Percentiles rank a stretch among this genome's conserved stretches.
Evolutionary conservation across 192 early-diverging fungal genomes (phyloP).

Genomic region (Funneliformis geosporum): DNA sequence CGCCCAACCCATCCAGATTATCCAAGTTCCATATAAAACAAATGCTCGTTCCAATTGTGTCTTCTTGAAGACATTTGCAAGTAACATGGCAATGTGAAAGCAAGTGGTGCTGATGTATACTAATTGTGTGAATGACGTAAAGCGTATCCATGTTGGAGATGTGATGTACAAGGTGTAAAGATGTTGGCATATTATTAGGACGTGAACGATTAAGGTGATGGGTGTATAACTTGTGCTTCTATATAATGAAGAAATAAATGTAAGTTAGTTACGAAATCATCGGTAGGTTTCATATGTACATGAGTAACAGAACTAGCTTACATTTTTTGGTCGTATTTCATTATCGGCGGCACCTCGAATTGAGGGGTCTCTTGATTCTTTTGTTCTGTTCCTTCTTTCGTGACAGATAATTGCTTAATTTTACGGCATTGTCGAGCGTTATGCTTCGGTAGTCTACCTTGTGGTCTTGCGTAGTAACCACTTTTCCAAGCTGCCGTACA

Average conservation of each 20-base stretch:
- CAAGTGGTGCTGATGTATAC: constrained; percentile 45
- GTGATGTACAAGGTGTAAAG: constrained; percentile 39
- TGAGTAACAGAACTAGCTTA: neutral
- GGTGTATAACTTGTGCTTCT: constrained; percentile 48
- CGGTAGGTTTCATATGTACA: neutral
- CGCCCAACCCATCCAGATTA: constrained; percentile 58
- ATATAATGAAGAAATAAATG: neutral
- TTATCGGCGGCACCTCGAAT: neutral
- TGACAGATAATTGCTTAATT: neutral
- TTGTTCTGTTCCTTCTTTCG: neutral
- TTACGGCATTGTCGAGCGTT: neutral
- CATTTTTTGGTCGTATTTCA: constrained; percentile 1
- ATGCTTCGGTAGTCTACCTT: neutral
- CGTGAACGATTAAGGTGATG: constrained; percentile 38
- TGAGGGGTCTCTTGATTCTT: neutral
- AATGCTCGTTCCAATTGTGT: constrained; percentile 48
- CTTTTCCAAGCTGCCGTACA: neutral
- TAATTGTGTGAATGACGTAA: constrained; percentile 48
- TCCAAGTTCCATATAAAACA: constrained; percentile 61
- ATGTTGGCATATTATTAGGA: constrained; percentile 43
- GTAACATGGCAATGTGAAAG: constrained; percentile 51
- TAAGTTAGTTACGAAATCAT: neutral
- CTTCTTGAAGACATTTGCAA: constrained; percentile 46
- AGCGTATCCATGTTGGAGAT: constrained; percentile 27
- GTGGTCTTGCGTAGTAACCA: neutral